These are phyloP conservation scores for Artemisia argyi DNA, from an alignment of 129 eudicot genomes.

Conservation along the genomic window DNA sequence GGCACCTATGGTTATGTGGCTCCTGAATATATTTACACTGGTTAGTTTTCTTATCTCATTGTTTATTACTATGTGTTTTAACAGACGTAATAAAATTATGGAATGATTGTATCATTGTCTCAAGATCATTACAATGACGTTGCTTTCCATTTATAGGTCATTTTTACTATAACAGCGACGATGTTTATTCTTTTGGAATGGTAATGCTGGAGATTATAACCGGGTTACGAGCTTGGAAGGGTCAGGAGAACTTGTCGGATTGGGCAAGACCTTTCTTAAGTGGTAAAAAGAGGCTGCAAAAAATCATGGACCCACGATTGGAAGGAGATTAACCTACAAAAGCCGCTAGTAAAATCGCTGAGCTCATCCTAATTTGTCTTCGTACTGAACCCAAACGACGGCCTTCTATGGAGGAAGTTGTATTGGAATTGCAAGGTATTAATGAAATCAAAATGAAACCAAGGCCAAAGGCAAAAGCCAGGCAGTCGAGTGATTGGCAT, in stretches of 20 bases:
- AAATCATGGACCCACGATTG: slow-evolving; percentile 57
- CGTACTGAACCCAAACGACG: slow-evolving; percentile 44
- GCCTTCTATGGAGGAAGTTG: slow-evolving; percentile 3
- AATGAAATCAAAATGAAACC: too few relatives aligned
- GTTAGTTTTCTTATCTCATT: slow-evolving; percentile 29
- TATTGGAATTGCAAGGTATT: too few relatives aligned
- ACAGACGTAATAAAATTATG: too few relatives aligned
- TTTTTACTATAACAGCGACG: slow-evolving; percentile 66
- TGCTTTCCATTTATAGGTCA: slow-evolving; percentile 40
- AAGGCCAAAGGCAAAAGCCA: too few relatives aligned
- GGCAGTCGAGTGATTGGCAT: too few relatives aligned
- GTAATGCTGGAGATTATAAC: slow-evolving; percentile 62
- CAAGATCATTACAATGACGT: background rate
- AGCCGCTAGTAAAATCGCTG: slow-evolving; percentile 35
- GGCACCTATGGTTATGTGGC: too few relatives aligned
- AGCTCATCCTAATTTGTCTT: slow-evolving; percentile 49
- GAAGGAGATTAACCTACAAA: slow-evolving; percentile 44
- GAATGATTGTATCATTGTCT: too few relatives aligned
- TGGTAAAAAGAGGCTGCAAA: slow-evolving; percentile 35
- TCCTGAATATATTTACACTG: slow-evolving; percentile 39
- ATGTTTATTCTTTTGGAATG: slow-evolving; percentile 64
- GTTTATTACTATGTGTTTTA: too few relatives aligned
- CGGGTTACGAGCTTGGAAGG: slow-evolving; percentile 54
- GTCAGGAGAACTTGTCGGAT: slow-evolving; percentile 43
- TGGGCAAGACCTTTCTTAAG: slow-evolving; percentile 60